Base-by-base conservation (phyloP, 768 basidiomycete genomes). In the Termitomyces sp. region DNA sequence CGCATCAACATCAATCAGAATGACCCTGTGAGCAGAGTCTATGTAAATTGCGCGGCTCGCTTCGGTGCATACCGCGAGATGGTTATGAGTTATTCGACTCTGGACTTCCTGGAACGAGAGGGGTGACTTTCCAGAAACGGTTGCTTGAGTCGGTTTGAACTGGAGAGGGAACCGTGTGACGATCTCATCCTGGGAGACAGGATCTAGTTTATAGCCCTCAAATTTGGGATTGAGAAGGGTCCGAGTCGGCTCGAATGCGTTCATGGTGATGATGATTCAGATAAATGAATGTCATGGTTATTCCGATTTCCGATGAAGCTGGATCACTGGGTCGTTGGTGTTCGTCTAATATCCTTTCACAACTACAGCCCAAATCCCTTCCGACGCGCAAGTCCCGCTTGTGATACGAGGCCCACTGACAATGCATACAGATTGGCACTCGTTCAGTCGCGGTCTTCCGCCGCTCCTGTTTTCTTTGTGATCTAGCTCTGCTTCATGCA, bases 31-130 rank as follows among this genome's bases (percentile, higher is more conserved):
- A 4, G 84, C 77, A 38, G 81, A 76, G 67, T 94, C 92, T 28
- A 94, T 74, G 66, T 93, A 95, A 32, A 87, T 74, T 3, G 85
- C 85, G 24, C 77, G 76, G 22, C 77, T 73, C 12, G 78, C 76
- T 39, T 79, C 70, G 16, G 70, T 69, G 20, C 82, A 81, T 3
- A 84, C 73, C 13, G 80, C 74, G 15, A 95, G 80, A 69, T 95
- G 93, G 66, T 95, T 94, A 72, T 94, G 90, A 16, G 88, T 83
- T 61, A 95, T 91, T 53, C 93, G 80, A 68, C 89, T 91, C 70
- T 91, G 88, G 58, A 94, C 88, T 66, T 94, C 93, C 60, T 91
- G 82, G 66, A 93, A 90, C 2, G 87, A 85, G 22, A 94, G 78
- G 8, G 85, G 84, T 0, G 82, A 76, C 59, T 78, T 81, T 8